Evolutionary conservation across 176 grass and related monocot genomes (phyloP).

Genomic region (Avena insularis): DNA sequence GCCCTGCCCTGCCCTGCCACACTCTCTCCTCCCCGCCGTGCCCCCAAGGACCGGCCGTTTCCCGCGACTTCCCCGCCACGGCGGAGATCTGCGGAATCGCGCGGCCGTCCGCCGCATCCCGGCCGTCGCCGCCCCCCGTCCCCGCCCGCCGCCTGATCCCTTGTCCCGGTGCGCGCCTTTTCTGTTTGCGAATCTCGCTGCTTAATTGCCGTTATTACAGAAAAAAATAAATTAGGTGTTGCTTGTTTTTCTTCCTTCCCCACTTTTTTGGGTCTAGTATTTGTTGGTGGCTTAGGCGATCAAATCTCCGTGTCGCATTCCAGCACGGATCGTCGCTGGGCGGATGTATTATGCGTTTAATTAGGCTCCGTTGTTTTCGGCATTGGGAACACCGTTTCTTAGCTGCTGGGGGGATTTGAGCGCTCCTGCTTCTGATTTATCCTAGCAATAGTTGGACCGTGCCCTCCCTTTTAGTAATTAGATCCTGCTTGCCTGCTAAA

Average conservation of each 20-base stretch:
- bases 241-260: not conserved
- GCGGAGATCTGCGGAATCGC: not conserved
- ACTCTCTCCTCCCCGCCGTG: not conserved
- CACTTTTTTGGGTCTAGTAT: not conserved
- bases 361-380: not conserved
- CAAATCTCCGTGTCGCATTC: not conserved
- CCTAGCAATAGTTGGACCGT: not conserved
- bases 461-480: not conserved
- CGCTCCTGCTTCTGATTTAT: not conserved
- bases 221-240: not conserved
- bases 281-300: not conserved
- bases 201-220: not conserved
- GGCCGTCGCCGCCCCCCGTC: not conserved
- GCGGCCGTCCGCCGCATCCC: slow-evolving; percentile 27
- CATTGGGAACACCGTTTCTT: not conserved
- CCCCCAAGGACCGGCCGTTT: not conserved
- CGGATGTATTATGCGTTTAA: not conserved
- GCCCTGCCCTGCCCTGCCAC: too few species aligned
- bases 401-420: not conserved
- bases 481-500: not conserved
- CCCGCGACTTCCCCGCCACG: slow-evolving; percentile 21
- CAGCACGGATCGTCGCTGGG: slow-evolving; percentile 10
- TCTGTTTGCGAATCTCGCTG: not conserved
- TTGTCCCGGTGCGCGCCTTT: not conserved
- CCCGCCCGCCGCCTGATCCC: not conserved